Evolutionary conservation across 2,329 filamentous ascomycete genomes (phyloP), one percentile per base, ranked within the genome.

Genomic region (Diaporthe destruens): DNA sequence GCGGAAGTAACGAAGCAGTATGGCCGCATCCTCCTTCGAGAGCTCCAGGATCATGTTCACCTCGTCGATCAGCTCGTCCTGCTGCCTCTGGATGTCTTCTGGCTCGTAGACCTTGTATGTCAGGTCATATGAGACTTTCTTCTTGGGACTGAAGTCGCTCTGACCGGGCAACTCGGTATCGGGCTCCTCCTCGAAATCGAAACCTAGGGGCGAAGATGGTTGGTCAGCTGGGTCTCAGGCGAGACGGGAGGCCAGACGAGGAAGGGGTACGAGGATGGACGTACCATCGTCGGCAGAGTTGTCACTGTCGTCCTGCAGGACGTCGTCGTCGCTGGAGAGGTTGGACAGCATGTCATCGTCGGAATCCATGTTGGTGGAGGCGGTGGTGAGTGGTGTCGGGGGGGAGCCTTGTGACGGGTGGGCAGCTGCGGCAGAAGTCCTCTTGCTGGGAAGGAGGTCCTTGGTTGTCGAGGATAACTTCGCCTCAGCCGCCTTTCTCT

Each of bases 301-400:
- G 70, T 94, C 95, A 77, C 93, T 95, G 74, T 93, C 91, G 78
- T 95, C 93, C 75, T 93, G 89, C 81, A 92, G 88, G 74, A 94
- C 89, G 76, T 93, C 92, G 71, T 92, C 91, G 54, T 92, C 92
- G 80, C 93, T 97, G 54, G 94, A 96, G 77, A 92, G 87, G 80
- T 91, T 91, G 78, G 93, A 97, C 89, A 96, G 93, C 82, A 95
- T 95, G 74, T 98, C 96, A 79, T 98, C 95, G 78, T 98, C 96
- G 11, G 95, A 98, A 85, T 98, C 95, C 95, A 98, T 98, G 75
- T 86, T 89, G 81, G 85, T 85, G 67, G 84, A 86, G 29, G 80
- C 80, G n/a, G 81, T 84, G 63, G 89, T 91, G 73, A 88, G 82
- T 36, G 89, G 88, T 6, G 89, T 89, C 20, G 88, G 88, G 29